Evolutionary conservation across 371 early-diverging fungal genomes (phyloP).

Genomic region (Mucor racemosus): DNA sequence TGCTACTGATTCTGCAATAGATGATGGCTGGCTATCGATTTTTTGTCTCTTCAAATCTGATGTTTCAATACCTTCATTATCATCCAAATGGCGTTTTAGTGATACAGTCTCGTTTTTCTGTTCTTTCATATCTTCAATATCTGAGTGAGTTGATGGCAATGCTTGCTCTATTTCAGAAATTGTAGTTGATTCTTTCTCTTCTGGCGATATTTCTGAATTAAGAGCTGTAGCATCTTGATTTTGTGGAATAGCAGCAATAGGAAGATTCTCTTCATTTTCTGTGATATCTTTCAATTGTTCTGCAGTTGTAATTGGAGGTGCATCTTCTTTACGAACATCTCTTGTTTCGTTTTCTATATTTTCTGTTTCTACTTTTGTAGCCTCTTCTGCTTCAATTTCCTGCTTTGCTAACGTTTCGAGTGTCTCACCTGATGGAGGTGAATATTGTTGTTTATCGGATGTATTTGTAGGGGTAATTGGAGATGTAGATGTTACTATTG

Average conservation of each 20-base stretch:
- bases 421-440: not conserved
- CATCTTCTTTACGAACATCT: not conserved
- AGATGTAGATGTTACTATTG: not conserved
- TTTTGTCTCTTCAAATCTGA: constrained; percentile 8
- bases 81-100: constrained; percentile 1
- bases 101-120: not conserved
- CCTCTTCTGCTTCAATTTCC: not conserved
- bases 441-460: constrained; percentile 1
- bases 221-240: not conserved
- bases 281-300: not conserved
- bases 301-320: not conserved
- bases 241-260: not conserved
- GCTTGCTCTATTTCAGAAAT: not conserved
- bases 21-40: not conserved
- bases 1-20: not conserved
- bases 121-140: not conserved
- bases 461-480: not conserved
- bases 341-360: constrained; percentile 10
- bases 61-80: not conserved
- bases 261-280: not conserved
- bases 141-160: not conserved
- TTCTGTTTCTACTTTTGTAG: constrained; percentile 2
- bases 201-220: not conserved
- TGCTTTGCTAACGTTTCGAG: not conserved
- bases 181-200: not conserved